phyloP scores from a whole-genome alignment of 257 asterid genomes.

The Fraxinus pennsylvanica region DNA sequence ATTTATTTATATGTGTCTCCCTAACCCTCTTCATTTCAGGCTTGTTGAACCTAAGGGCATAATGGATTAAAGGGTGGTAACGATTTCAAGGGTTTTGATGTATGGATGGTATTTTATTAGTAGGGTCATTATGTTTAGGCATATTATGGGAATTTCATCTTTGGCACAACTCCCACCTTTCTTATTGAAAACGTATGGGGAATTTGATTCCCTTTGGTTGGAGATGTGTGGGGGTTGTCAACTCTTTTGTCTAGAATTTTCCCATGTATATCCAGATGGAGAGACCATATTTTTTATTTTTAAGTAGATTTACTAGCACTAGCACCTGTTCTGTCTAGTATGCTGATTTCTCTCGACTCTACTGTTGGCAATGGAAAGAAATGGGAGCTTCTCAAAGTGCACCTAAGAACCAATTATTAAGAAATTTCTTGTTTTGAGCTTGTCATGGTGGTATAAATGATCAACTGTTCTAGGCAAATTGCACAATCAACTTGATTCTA shows the following conservation, averaged over 20 bases:
- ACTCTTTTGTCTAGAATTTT: constrained; percentile 38
- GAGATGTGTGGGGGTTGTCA: constrained; percentile 25
- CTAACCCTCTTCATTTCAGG: constrained; percentile 25
- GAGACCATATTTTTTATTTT: constrained; percentile 18
- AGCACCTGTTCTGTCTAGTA: background rate
- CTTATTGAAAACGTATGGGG: constrained; percentile 12
- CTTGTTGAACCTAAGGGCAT: constrained; percentile 20
- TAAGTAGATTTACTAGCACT: constrained; percentile 24
- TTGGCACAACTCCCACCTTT: background rate
- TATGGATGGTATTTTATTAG: background rate
- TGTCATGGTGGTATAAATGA: too few species aligned
- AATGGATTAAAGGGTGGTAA: background rate
- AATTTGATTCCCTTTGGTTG: constrained; percentile 42
- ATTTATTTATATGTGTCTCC: constrained; percentile 19
- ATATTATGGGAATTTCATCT: constrained; percentile 11
- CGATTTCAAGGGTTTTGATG: background rate
- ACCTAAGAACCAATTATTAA: background rate
- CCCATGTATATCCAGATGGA: constrained; percentile 51
- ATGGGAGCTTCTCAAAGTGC: background rate
- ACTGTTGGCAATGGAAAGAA: background rate
- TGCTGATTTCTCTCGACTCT: background rate
- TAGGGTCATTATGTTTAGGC: background rate
- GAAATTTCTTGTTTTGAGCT: too few species aligned
- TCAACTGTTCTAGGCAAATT: too few species aligned
- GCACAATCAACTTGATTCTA: background rate